A percentile compares a stretch with the other conserved stretches of the same genome.
Evolutionary conservation across 2,329 filamentous ascomycete genomes (phyloP).

Genomic region (Fusarium vanettenii): DNA sequence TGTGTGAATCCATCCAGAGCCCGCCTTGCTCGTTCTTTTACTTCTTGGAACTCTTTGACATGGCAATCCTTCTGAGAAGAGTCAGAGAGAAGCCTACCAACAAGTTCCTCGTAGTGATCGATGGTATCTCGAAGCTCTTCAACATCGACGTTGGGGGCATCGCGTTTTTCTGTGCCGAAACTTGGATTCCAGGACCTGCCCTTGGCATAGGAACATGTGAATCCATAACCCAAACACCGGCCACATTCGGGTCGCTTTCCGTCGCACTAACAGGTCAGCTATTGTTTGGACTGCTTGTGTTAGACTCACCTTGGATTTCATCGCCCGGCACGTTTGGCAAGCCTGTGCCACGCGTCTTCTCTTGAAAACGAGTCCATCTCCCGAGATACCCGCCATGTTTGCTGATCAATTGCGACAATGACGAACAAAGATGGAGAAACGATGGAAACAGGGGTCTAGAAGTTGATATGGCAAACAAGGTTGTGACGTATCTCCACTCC

Average conservation of each 20-base stretch:
- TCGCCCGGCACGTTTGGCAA: conserved; percentile 39
- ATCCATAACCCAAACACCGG: neutral
- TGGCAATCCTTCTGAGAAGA: neutral
- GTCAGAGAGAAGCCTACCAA: neutral
- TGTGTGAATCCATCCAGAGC: neutral
- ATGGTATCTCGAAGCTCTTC: neutral
- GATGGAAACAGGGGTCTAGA: neutral
- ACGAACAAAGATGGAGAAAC: neutral
- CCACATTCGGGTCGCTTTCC: neutral
- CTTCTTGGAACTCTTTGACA: neutral
- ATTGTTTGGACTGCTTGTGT: neutral
- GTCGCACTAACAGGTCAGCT: neutral
- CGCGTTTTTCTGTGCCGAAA: conserved; percentile 23
- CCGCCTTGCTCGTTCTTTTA: neutral
- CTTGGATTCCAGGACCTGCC: neutral
- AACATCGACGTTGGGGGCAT: neutral
- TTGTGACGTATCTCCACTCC: neutral
- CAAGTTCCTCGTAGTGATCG: conserved; percentile 30
- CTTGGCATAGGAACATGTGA: neutral
- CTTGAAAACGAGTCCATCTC: conserved; percentile 1
- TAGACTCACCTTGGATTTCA: conserved; percentile 41
- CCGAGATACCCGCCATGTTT: neutral
- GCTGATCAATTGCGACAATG: too few relatives aligned
- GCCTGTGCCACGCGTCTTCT: conserved; percentile 40
- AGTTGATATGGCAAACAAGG: neutral